Base-by-base conservation (phyloP, 1,284 basidiomycete species). In the Fistulina hepatica region DNA sequence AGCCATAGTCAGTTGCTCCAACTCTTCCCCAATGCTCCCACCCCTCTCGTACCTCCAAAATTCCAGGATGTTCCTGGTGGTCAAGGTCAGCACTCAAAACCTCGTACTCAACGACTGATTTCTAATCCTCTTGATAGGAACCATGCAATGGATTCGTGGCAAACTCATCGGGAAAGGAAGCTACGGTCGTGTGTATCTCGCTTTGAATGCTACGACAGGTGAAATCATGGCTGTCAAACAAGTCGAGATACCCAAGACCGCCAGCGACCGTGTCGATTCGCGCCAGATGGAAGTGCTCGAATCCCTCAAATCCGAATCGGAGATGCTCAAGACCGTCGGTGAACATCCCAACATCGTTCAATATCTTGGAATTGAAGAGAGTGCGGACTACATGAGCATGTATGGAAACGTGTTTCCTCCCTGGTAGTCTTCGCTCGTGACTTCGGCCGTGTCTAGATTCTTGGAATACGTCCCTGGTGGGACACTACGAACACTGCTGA, bases 191-290 rank as follows among this genome's bases (percentile, higher is more conserved):
- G 83, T 88, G 5, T 86, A 81, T 51, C 66, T 83, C 39, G 82
- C 74, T 4, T 62, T 88, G 43, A 86, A 85, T 52, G 74, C 73
- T 12, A 79, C 71, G 2, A 82, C 76, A 1, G 81, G 81, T 17
- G 80, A 86, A 50, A 73, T 85, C 59, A 76, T 88, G 53, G 83
- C 83, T 0, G 82, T 88, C 47, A 89, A 88, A 56, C 82, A 85
- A 59, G 83, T 88, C 22, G 81, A 84, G 52, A 51, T 79, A 41
- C 75, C 75, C 1, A 63, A 63, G 21, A 75, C 68, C 3, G 63
- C 61, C 5, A 64, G 61, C 30, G 72, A 77, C 48, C 59, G 63
- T 36, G 60, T 67, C 37, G 69, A 74, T 48, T 56, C 60, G 27
- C 62, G 70, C 13, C 72, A 78, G 46, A 55, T 59, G 21, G 64